Conservation (phyloP, 1,284 basidiomycete species). For the Thecaphora thlaspeos region DNA sequence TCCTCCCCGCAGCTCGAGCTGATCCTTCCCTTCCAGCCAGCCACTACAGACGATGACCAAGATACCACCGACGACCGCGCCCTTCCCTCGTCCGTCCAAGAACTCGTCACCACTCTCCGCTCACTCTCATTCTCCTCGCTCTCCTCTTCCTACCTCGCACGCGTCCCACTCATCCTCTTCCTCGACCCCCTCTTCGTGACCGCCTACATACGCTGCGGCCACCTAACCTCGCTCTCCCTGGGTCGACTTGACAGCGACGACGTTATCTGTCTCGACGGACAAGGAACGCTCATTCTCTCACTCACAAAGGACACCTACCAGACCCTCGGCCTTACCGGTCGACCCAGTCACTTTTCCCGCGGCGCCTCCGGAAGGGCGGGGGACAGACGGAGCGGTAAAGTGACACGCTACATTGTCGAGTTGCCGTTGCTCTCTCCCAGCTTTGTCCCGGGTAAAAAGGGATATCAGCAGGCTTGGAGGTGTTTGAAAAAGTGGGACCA, state of each 20-base stretch:
- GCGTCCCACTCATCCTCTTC: conserved; percentile 42
- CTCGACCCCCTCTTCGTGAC: conserved; percentile 48
- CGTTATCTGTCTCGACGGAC: conserved; percentile 47
- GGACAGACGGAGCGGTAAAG: conserved; percentile 43
- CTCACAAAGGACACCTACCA: conserved; percentile 54
- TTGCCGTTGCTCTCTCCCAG: conserved; percentile 42
- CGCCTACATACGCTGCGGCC: conserved; percentile 40
- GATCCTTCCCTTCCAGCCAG: conserved; percentile 15
- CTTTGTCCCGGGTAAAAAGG: conserved; percentile 50
- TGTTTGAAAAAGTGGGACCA: conserved; percentile 44
- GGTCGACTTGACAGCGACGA: conserved; percentile 35
- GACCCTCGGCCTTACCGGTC: conserved; percentile 48
- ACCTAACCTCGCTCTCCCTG: conserved; percentile 41
- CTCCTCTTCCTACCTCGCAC: conserved; percentile 22
- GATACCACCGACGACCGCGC: conserved; percentile 1
- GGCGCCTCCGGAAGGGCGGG: conserved; percentile 47
- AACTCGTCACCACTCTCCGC: too few species aligned
- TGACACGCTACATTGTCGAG: conserved; percentile 47
- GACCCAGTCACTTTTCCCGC: conserved; percentile 42
- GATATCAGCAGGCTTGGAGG: conserved; percentile 41
- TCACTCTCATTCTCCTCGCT: too few species aligned
- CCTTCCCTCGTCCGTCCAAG: too few species aligned
- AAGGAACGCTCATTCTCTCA: conserved; percentile 49
- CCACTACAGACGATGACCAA: neutral
- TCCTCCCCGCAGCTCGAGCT: conserved; percentile 29